Conservation (phyloP, 495 filamentous ascomycete genomes). For the Penicillium paradoxum region DNA sequence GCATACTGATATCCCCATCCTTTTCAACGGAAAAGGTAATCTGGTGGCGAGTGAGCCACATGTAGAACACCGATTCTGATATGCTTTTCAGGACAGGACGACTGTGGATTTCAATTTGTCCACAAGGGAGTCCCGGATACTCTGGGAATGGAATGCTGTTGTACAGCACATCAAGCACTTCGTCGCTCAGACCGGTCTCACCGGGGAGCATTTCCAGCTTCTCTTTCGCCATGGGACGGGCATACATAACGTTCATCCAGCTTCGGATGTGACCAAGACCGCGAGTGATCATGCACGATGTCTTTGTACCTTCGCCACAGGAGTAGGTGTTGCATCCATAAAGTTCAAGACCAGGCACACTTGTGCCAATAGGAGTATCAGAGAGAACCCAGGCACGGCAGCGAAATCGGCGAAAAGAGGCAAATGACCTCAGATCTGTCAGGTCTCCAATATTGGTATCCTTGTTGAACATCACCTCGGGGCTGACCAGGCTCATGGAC, state of each 20-base stretch:
- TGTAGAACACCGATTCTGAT: background rate
- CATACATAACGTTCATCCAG: conserved; percentile 35
- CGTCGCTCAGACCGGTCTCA: background rate
- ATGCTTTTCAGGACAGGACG: background rate
- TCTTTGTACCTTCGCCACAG: conserved; percentile 34
- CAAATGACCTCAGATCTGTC: conserved; percentile 22
- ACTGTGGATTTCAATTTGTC: background rate
- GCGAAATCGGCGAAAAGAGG: conserved; percentile 43
- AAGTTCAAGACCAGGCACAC: conserved; percentile 36
- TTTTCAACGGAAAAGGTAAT: background rate
- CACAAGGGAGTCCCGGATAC: too few species aligned
- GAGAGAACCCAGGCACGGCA: conserved; percentile 57
- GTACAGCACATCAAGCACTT: background rate
- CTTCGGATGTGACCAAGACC: conserved; percentile 35
- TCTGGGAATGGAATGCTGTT: background rate
- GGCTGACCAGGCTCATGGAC: conserved; percentile 32
- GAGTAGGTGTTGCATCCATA: conserved; percentile 48
- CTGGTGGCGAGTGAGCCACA: background rate
- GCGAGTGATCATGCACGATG: conserved; percentile 39
- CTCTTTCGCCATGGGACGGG: conserved; percentile 3
- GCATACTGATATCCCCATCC: background rate
- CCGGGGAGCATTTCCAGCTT: background rate
- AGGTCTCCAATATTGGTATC: conserved; percentile 17
- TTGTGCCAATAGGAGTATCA: conserved; percentile 40
- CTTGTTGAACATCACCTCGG: conserved; percentile 18